phyloP scores from a whole-genome alignment of 805 yeast species.

The Kregervanrija pseudodelftensis region DNA sequence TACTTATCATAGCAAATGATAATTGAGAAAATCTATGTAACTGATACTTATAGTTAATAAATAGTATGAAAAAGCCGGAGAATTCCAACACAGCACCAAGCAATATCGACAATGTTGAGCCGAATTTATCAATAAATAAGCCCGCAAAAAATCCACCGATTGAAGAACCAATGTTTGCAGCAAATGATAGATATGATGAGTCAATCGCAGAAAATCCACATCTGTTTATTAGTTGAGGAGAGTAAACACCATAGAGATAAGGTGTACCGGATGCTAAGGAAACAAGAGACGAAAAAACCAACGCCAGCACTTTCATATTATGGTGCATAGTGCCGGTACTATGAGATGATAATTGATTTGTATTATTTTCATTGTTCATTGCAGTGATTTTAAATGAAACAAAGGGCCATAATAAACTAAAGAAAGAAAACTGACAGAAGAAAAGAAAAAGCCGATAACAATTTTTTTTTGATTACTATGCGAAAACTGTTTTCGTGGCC shows the following conservation, averaged over 20 bases:
- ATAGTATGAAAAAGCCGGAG: conserved; percentile 45
- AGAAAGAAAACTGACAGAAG: no score
- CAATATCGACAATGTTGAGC: conserved; percentile 46
- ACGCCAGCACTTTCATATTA: conserved; percentile 9
- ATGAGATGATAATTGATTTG: no score
- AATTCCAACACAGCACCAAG: conserved; percentile 51
- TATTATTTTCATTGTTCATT: no score
- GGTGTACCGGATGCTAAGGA: conserved; percentile 71
- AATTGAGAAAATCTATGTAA: conserved; percentile 35
- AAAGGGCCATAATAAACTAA: no score
- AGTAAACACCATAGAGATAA: conserved; percentile 65
- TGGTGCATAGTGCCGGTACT: no score
- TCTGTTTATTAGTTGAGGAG: conserved; percentile 58
- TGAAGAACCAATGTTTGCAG: conserved; percentile 58
- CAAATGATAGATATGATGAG: conserved; percentile 58
- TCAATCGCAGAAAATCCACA: conserved; percentile 52
- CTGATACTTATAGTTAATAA: conserved; percentile 36
- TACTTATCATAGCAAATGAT: conserved; percentile 40
- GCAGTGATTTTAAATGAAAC: no score
- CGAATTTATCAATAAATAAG: conserved; percentile 51
- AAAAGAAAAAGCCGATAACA: no score
- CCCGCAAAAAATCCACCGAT: conserved; percentile 71
- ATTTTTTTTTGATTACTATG: no score
- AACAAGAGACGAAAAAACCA: conserved; percentile 31
- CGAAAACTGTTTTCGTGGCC: no score